These are phyloP conservation scores for Amoebophrya sp. DNA, from an alignment of 169 alveolate species.

Conservation along the genomic window DNA sequence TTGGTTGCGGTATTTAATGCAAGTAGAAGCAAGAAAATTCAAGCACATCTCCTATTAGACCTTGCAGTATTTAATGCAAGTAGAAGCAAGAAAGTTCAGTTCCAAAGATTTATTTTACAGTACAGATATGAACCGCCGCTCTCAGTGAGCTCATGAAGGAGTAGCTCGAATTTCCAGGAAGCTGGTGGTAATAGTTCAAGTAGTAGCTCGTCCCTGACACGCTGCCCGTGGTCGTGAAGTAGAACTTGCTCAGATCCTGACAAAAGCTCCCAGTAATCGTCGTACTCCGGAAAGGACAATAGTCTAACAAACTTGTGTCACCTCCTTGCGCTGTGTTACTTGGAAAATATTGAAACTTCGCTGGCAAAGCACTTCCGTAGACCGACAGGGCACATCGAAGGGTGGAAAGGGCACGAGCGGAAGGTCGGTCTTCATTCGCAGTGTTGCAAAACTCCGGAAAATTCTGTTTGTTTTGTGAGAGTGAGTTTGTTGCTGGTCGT, in stretches of 20 bases:
- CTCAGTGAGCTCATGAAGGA: background rate
- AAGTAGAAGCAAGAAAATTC: no score
- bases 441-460: background rate
- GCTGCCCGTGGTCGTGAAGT: background rate
- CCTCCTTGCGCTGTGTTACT: background rate
- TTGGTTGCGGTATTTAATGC: no score
- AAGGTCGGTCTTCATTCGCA: background rate
- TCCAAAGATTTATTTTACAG: no score
- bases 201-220: background rate
- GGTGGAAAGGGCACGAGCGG: background rate
- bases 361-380: background rate
- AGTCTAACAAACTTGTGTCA: background rate
- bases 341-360: background rate
- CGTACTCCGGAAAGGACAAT: background rate
- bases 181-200: background rate
- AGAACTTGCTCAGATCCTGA: background rate
- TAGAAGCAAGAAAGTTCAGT: no score
- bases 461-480: background rate
- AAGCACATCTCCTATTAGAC: no score
- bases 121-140: background rate
- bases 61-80: no score
- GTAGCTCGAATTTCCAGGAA: background rate
- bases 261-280: background rate
- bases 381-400: background rate
- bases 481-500: background rate